Evolutionary conservation across 2,329 filamentous ascomycete genomes (phyloP), one percentile per base, ranked within the genome.

Genomic region (Neurospora crassa): DNA sequence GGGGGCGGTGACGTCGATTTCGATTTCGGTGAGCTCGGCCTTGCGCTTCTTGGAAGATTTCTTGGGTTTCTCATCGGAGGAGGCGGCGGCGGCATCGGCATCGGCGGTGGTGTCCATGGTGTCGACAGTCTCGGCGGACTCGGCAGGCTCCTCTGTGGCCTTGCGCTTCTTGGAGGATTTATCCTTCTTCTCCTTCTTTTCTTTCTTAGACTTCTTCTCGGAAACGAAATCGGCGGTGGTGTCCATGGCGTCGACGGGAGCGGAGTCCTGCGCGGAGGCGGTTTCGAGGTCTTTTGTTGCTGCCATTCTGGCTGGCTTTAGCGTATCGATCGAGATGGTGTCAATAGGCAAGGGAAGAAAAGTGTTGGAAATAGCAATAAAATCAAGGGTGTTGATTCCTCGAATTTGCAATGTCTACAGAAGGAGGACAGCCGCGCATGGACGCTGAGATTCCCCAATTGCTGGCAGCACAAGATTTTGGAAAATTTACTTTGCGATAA

Each of bases 1-100:
- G 37, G 96, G 96, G n/a, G 92, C 90, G 74, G 84, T 86, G 74
- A 99, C 83, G 80, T 99, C 93, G 79, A 99, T 94, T 80, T 97
- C 93, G 78, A 99, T 91, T 77, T 94, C 92, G 68, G 90, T 87
- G 70, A 87, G 80, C 70, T 85, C 82, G 68, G 89, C 83, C 81
- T 95, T 96, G 81, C 92, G 91, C 83, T 96, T 93, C 79, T 87
- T 91, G 71, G 83, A 82, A 40, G 79, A 78, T 29, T 63, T 63
- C 16, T 63, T 63, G 47, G 76, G 68, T 14, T 45, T 29, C 11
- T 59, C 68, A 34, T 40, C 29, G 42, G 18, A 8, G 29, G 34
- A 29, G 40, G 70, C 40, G 37, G 34, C 34, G 34, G 29, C 29
- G 29, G 29, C 29, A 24, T 24, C 24, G 29, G 34, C 20, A 10